Conservation (phyloP, 2,329 filamentous ascomycete genomes). For the Alternaria dauci region DNA sequence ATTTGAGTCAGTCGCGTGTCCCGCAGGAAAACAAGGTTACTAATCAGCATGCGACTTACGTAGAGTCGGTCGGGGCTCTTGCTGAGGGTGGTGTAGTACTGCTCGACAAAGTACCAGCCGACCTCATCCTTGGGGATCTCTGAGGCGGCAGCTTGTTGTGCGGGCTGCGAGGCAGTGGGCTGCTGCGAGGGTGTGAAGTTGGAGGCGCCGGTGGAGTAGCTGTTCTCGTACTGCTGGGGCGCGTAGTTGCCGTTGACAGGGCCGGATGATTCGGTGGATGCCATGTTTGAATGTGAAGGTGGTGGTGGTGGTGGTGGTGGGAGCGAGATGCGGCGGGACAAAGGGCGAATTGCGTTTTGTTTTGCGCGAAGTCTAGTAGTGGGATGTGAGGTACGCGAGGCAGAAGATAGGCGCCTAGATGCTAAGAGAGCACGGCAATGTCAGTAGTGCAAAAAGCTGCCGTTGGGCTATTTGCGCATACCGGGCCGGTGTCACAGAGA, state of each 20-base stretch:
- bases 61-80: slow-evolving; percentile 93
- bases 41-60: slow-evolving; percentile 47
- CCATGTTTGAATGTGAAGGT: slow-evolving; percentile 40
- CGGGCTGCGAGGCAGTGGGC: slow-evolving; percentile 36
- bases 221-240: slow-evolving; percentile 54
- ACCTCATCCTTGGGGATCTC: slow-evolving; percentile 86
- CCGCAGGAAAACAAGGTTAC: background rate
- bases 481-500: slow-evolving; percentile 21
- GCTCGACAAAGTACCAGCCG: slow-evolving; percentile 99
- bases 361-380: slow-evolving; percentile 14
- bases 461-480: slow-evolving; percentile 21
- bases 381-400: slow-evolving; percentile 12
- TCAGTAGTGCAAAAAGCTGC: slow-evolving; percentile 5
- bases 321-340: slow-evolving; percentile 15
- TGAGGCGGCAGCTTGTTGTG: slow-evolving; percentile 39
- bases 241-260: slow-evolving; percentile 61
- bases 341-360: slow-evolving; percentile 9
- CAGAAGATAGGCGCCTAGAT: slow-evolving; percentile 11
- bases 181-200: slow-evolving; percentile 42
- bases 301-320: slow-evolving; percentile 10
- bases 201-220: slow-evolving; percentile 42
- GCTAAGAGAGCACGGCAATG: slow-evolving; percentile 7
- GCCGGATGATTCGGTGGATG: slow-evolving; percentile 45
- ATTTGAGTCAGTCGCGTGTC: slow-evolving; percentile 29
- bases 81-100: slow-evolving; percentile 98